Percentiles rank a stretch among this genome's conserved stretches.
phyloP scores from a whole-genome alignment of 2,329 filamentous ascomycete genomes.

The Metarhizium rileyi region DNA sequence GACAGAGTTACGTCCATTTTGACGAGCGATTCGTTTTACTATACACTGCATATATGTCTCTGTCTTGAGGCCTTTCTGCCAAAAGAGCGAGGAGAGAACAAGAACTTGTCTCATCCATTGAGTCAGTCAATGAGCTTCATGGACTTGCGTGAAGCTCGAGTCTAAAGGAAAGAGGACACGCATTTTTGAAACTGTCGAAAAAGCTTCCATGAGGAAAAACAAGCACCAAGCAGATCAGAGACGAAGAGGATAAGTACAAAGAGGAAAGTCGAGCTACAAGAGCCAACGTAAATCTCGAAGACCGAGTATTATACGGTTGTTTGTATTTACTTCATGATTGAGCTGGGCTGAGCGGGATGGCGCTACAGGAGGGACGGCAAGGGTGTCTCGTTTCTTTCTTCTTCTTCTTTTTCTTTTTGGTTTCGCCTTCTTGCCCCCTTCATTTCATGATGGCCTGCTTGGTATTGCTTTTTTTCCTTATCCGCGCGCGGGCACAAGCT shows the following conservation, averaged over 20 bases:
- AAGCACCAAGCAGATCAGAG: neutral
- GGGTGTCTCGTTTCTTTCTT: neutral
- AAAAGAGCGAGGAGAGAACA: neutral
- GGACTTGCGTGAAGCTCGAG: neutral
- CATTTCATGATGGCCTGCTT: slow-evolving; percentile 3
- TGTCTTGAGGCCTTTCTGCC: slow-evolving; percentile 33
- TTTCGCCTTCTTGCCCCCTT: neutral
- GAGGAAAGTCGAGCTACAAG: neutral
- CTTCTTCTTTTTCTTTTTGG: neutral
- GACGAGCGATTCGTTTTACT: slow-evolving; percentile 30
- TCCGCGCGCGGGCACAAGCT: neutral
- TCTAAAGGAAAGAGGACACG: neutral
- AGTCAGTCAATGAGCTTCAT: neutral
- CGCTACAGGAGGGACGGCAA: slow-evolving; percentile 1
- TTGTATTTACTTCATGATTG: neutral
- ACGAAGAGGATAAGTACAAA: neutral
- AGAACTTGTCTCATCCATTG: neutral
- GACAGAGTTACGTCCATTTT: slow-evolving; percentile 21
- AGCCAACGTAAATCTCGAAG: neutral
- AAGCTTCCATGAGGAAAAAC: neutral
- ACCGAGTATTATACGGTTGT: neutral
- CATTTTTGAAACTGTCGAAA: neutral
- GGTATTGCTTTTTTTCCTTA: neutral
- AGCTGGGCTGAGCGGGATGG: slow-evolving; percentile 4
- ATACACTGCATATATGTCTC: slow-evolving; percentile 24